phyloP scores from a whole-genome alignment of 75 land plant genomes.

The Sequoia sempervirens region DNA sequence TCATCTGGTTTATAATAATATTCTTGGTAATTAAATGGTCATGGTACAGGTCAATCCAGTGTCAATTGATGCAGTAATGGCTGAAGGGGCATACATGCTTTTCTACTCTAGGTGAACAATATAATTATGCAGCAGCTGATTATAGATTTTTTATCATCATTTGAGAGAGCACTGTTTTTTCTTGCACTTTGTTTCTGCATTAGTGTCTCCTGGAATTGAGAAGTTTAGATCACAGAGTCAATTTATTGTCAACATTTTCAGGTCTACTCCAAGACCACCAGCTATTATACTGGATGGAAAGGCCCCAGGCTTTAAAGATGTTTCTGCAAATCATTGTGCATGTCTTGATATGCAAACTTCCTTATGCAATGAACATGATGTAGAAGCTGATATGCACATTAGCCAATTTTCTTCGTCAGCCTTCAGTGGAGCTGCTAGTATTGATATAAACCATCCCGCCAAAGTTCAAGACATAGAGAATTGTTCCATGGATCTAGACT shows the following conservation, averaged over 20 bases:
- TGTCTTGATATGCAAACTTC: background rate
- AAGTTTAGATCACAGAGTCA: background rate
- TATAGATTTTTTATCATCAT: background rate
- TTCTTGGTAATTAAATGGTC: background rate
- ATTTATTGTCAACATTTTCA: background rate
- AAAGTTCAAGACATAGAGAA: background rate
- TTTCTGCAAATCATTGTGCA: background rate
- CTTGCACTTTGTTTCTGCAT: conserved; percentile 1
- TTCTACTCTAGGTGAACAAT: conserved; percentile 58
- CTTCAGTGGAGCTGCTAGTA: background rate
- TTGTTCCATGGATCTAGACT: background rate
- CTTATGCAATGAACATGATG: background rate
- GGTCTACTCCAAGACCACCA: conserved; percentile 3
- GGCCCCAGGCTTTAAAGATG: background rate
- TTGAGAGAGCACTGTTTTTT: background rate
- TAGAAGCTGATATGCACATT: background rate
- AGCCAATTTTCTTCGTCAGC: background rate
- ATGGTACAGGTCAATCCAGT: conserved; percentile 61
- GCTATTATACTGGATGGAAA: background rate
- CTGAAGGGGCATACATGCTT: conserved; percentile 74
- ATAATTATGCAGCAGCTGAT: background rate
- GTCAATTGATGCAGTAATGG: conserved; percentile 55
- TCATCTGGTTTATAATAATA: background rate
- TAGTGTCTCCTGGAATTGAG: background rate
- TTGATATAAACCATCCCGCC: background rate